These are phyloP conservation scores for Pythium biforme DNA, from an alignment of 352 stramenopile genomes.

Conservation along the genomic window DNA sequence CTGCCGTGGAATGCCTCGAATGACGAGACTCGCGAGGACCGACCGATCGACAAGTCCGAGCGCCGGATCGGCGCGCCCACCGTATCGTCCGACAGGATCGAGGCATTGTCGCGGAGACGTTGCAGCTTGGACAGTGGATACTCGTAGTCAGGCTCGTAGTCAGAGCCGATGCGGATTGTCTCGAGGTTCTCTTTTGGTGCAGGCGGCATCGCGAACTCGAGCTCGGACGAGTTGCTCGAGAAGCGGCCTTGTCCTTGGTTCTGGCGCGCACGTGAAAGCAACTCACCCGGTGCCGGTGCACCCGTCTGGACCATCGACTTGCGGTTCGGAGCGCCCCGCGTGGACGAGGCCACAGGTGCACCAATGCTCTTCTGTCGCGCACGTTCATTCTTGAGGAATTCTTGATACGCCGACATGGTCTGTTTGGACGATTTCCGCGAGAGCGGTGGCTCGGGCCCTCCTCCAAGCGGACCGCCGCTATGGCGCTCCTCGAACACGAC, in stretches of 20 bases:
- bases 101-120: constrained; percentile 19
- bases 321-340: background rate
- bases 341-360: background rate
- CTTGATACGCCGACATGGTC: constrained; percentile 23
- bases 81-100: constrained; percentile 26
- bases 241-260: constrained; percentile 1
- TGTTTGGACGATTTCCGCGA: constrained; percentile 5
- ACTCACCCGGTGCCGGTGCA: constrained; percentile 7
- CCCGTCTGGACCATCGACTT: constrained; percentile 14
- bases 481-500: background rate
- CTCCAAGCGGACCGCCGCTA: background rate
- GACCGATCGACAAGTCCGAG: constrained; percentile 30
- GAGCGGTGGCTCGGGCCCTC: background rate
- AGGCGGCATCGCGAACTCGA: constrained; percentile 7
- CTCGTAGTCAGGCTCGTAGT: constrained; percentile 37
- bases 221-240: constrained; percentile 8
- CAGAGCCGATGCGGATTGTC: constrained; percentile 39
- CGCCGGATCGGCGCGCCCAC: constrained; percentile 33
- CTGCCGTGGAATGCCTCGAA: constrained; percentile 5
- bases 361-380: constrained; percentile 14
- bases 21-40: constrained; percentile 15
- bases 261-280: constrained; percentile 15
- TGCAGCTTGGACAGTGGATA: constrained; percentile 29
- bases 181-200: constrained; percentile 20
- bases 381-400: constrained; percentile 26